These are phyloP conservation scores for Thyridium curvatum DNA, from an alignment of 2,329 filamentous ascomycete genomes.

Conservation along the genomic window DNA sequence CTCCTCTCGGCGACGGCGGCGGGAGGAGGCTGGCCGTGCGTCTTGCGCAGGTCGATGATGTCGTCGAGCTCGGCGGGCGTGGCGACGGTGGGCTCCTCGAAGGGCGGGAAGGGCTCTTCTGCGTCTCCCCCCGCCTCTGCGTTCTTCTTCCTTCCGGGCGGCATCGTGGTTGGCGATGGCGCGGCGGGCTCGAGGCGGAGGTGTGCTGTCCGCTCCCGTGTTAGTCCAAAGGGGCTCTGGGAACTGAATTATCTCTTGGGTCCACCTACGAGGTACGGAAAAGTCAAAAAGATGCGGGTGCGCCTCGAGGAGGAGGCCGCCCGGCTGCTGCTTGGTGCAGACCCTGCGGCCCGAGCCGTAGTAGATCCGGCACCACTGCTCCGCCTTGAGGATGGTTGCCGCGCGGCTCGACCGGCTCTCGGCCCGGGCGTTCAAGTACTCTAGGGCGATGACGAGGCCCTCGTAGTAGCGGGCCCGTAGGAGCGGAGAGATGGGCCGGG, in stretches of 20 bases:
- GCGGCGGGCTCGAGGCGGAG: constrained; percentile 8
- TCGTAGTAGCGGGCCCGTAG: constrained; percentile 2
- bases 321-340: constrained; percentile 7
- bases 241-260: too few species aligned
- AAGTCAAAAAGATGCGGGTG: constrained; percentile 15
- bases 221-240: too few species aligned
- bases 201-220: constrained; percentile 5
- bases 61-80: constrained; percentile 12
- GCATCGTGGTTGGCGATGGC: constrained; percentile 1
- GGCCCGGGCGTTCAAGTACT: constrained; percentile 16
- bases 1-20: background rate
- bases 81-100: constrained; percentile 12
- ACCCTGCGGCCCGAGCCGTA: constrained; percentile 7
- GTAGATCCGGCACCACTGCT: constrained; percentile 11
- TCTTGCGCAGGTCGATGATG: constrained; percentile 11
- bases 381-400: constrained; percentile 10
- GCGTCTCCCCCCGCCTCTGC: constrained; percentile 7
- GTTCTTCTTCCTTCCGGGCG: constrained; percentile 4
- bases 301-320: constrained; percentile 6
- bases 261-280: background rate
- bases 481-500: background rate
- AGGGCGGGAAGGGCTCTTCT: constrained; percentile 13
- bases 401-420: constrained; percentile 7
- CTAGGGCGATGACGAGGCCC: constrained; percentile 15
- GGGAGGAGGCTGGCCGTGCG: background rate